These are phyloP conservation scores for Xylaria sp. DNA, from an alignment of 2,329 filamentous ascomycete species.

Conservation along the genomic window DNA sequence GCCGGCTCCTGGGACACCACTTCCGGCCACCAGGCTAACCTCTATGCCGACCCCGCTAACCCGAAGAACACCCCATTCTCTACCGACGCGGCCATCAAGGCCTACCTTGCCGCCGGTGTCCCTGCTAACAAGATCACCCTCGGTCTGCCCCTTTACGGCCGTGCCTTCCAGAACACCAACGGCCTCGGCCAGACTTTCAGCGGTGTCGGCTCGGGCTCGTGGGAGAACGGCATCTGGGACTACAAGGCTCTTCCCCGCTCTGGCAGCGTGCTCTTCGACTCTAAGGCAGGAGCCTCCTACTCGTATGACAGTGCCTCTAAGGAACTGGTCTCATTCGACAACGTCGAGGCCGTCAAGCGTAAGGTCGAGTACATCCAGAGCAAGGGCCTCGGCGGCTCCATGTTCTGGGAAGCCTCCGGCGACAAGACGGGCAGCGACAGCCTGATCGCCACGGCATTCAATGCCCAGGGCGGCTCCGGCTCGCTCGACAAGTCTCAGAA, in stretches of 20 bases:
- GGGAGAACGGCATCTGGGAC: conserved; percentile 79
- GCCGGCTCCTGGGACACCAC: conserved; percentile 69
- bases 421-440: conserved; percentile 66
- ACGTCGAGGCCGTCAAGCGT: conserved; percentile 58
- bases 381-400: conserved; percentile 71
- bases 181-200: conserved; percentile 69
- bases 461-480: conserved; percentile 33
- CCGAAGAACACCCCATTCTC: conserved; percentile 70
- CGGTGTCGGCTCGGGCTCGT: conserved; percentile 70
- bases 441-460: conserved; percentile 55
- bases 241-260: conserved; percentile 75
- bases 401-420: conserved; percentile 85
- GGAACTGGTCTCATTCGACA: conserved; percentile 76
- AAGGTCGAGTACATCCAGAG: conserved; percentile 71
- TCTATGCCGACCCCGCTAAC: conserved; percentile 62
- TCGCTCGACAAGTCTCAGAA: conserved; percentile 36
- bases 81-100: conserved; percentile 66
- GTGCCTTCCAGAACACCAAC: conserved; percentile 66
- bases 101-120: conserved; percentile 69
- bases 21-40: conserved; percentile 74
- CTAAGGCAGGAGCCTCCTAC: conserved; percentile 67
- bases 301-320: conserved; percentile 66
- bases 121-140: conserved; percentile 71
- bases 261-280: conserved; percentile 63
- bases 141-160: conserved; percentile 82